Base-by-base conservation (phyloP, 2,329 filamentous ascomycete species). In the Colletotrichum simmondsii region DNA sequence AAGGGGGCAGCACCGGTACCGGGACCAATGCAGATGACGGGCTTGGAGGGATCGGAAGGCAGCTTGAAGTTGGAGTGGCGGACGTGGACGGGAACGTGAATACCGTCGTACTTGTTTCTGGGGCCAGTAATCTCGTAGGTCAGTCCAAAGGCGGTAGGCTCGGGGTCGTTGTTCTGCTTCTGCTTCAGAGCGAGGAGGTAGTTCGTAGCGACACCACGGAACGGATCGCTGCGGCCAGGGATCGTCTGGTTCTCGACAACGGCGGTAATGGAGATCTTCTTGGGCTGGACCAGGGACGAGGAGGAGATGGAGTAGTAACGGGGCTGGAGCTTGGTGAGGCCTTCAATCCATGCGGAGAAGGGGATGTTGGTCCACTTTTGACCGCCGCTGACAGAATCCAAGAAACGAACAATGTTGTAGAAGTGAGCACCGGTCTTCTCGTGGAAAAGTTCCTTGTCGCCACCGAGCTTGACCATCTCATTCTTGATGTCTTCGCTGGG, bases 261-360 rank as follows among this genome's bases (percentile, higher is more conserved):
- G 70, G 96, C 96, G 19, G 97, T 99, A 79, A 99, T 93, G 73
- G 97, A 94, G 76, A 99, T 95, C 86, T 95, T 96, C 84, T 97
- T 92, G 81, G 97, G 95, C 81, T 99, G 95, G 19, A 97, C 95
- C 10, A 95, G 83, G 7, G 97, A 98, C 1, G 97, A 98, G 1
- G 97, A 99, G 2, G 97, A 99, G 83, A 99, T 99, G 62, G 97
- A 99, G 87, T 99, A 99, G 88, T 98, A 99, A 62, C 97, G 94
- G 52, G 97, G 96, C 83, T 99, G 97, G 70, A 99, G 91, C 87
- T 98, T 98, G 84, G 92, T 94, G 74, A 99, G 84, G 76, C 95
- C 94, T 87, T 99, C 97, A 76, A 99, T 95, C 78, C 98, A 92
- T 78, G 95, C 92, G 10, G 97, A 98, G 85, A 99, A 98, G 19